A percentile compares a stretch with the other conserved stretches of the same genome.
phyloP scores from a whole-genome alignment of 495 filamentous ascomycete species.

The Bathelium albidoporum region DNA sequence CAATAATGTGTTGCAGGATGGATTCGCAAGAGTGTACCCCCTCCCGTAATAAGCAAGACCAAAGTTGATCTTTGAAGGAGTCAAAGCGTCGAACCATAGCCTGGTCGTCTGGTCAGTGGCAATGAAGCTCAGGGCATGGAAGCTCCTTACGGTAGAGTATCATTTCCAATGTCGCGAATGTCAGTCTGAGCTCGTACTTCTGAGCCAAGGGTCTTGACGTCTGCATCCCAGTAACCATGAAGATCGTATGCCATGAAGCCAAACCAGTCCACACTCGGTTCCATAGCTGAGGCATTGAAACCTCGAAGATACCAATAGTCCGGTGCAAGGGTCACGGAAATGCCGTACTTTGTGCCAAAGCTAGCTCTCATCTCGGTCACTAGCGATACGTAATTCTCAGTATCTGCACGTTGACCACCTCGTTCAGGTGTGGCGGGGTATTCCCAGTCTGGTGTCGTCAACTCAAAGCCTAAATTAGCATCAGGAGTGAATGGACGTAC shows the following conservation, averaged over 20 bases:
- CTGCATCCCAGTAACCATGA: slow-evolving; percentile 32
- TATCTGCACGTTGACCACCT: slow-evolving; percentile 32
- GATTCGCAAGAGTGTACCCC: slow-evolving; percentile 30
- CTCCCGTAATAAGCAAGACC: slow-evolving; percentile 39
- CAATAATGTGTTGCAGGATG: slow-evolving; percentile 22
- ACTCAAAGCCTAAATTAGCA: no score
- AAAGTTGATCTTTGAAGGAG: slow-evolving; percentile 30
- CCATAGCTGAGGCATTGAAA: slow-evolving; percentile 36
- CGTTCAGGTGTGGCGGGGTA: slow-evolving; percentile 38
- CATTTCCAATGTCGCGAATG: slow-evolving; percentile 31
- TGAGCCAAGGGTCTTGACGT: slow-evolving; percentile 20
- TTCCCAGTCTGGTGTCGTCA: no score
- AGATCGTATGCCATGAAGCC: slow-evolving; percentile 43
- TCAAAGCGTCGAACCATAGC: slow-evolving; percentile 35
- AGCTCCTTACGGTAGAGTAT: slow-evolving; percentile 27
- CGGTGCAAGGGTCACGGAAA: slow-evolving; percentile 32
- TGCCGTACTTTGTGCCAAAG: slow-evolving; percentile 29
- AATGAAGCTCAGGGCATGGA: no score
- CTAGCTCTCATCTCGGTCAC: slow-evolving; percentile 34
- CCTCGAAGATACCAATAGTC: slow-evolving; percentile 36
- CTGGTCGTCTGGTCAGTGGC: no score
- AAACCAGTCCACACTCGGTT: slow-evolving; percentile 38
- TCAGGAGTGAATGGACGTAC: no score
- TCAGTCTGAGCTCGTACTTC: slow-evolving; percentile 32
- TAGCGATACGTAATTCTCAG: slow-evolving; percentile 33